Evolutionary conservation across 495 filamentous ascomycete genomes (phyloP).

Genomic region (Oleoguttula mirabilis): DNA sequence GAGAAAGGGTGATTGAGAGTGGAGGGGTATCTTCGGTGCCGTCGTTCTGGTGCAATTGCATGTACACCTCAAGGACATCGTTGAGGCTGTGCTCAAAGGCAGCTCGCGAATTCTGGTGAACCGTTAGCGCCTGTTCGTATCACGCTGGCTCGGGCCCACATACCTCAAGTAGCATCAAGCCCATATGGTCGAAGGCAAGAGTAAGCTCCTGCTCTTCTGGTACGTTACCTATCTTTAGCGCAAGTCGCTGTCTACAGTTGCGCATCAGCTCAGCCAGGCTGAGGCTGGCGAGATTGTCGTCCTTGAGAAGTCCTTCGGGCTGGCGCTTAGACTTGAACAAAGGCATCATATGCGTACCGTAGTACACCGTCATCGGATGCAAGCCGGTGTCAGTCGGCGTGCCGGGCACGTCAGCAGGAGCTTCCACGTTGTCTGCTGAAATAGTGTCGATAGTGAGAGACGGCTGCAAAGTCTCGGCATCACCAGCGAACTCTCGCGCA

Average conservation of each 20-base stretch:
- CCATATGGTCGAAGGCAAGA: constrained; percentile 57
- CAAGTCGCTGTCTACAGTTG: constrained; percentile 54
- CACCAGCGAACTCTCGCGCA: too few relatives aligned
- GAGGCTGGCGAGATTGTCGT: constrained; percentile 47
- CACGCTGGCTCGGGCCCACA: not conserved
- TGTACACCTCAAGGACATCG: constrained; percentile 46
- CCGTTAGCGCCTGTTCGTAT: constrained; percentile 8
- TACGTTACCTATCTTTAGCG: constrained; percentile 52
- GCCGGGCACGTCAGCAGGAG: constrained; percentile 4
- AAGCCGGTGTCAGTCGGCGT: constrained; percentile 15
- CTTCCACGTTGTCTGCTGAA: too few relatives aligned
- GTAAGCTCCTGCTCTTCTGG: constrained; percentile 49
- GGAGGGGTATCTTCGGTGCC: constrained; percentile 41
- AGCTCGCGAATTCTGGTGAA: constrained; percentile 35
- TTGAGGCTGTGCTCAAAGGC: constrained; percentile 38
- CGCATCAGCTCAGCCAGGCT: constrained; percentile 49
- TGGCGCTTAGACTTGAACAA: constrained; percentile 55
- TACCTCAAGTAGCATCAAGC: constrained; percentile 50
- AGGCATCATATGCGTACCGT: constrained; percentile 54
- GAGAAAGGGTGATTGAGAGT: constrained; percentile 43
- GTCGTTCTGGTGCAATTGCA: constrained; percentile 49
- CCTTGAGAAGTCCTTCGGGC: constrained; percentile 61
- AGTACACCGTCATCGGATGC: constrained; percentile 49
- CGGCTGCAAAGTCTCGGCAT: not conserved
- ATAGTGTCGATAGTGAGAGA: constrained; percentile 9